phyloP scores from a whole-genome alignment of 148 eudicot genomes.

The Salicornia ramosissima region DNA sequence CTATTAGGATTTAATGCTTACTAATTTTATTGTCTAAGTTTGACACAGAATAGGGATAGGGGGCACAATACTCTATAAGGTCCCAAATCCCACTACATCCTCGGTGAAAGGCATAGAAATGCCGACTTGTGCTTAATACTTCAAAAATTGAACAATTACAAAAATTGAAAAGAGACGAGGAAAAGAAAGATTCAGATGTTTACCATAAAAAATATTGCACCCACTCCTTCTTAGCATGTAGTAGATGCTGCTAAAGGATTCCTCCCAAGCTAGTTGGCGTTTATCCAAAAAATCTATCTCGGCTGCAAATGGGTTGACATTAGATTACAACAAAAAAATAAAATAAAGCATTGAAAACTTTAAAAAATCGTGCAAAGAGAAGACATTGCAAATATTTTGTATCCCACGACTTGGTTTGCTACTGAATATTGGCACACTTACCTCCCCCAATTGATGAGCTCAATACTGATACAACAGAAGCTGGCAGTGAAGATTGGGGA shows the following conservation, averaged over 20 bases:
- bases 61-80: too few species aligned
- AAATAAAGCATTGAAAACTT: not conserved
- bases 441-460: slow-evolving; percentile 64
- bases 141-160: too few species aligned
- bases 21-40: too few species aligned
- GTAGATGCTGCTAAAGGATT: slow-evolving; percentile 83
- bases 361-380: not conserved
- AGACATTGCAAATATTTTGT: not conserved
- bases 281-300: slow-evolving; percentile 68
- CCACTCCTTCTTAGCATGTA: slow-evolving; percentile 71
- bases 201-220: slow-evolving; percentile 88
- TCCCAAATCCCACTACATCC: too few species aligned
- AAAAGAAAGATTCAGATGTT: slow-evolving; percentile 8
- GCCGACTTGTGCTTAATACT: too few species aligned
- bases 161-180: not conserved
- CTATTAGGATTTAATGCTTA: too few species aligned
- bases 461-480: slow-evolving; percentile 60
- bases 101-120: too few species aligned
- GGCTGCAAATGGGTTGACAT: slow-evolving; percentile 32
- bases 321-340: slow-evolving; percentile 1
- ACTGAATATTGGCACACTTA: slow-evolving; percentile 24
- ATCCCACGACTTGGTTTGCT: not conserved
- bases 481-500: slow-evolving; percentile 86
- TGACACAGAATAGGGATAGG: too few species aligned
- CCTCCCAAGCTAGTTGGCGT: slow-evolving; percentile 92